A percentile compares a stretch with the other conserved stretches of the same genome.
Evolutionary conservation across 805 yeast species (phyloP).

Genomic region (Phaffomyces thermotolerans): DNA sequence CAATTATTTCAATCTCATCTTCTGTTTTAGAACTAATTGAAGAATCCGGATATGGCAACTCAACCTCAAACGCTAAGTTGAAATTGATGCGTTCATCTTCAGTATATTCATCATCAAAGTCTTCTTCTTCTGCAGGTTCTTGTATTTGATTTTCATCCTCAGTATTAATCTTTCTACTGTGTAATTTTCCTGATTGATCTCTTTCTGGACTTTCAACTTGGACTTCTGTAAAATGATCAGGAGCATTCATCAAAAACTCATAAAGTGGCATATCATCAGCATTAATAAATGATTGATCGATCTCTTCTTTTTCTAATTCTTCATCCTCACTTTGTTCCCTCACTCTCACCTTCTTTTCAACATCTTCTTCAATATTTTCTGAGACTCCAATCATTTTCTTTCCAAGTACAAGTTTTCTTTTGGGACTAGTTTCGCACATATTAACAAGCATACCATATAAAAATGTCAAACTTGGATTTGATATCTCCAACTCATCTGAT

Average conservation of each 20-base stretch:
- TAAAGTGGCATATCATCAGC: background rate
- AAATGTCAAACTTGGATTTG: conserved; percentile 9
- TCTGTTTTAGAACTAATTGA: conserved; percentile 5
- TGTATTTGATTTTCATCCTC: background rate
- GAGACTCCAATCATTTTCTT: background rate
- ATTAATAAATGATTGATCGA: background rate
- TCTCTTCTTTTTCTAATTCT: background rate
- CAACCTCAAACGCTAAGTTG: background rate
- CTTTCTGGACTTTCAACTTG: too few relatives aligned
- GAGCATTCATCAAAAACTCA: too few relatives aligned
- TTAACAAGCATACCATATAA: conserved; percentile 7
- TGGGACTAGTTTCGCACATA: background rate
- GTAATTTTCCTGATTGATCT: too few relatives aligned
- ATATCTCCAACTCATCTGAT: conserved; percentile 7
- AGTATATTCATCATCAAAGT: background rate
- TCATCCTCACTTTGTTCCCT: too few relatives aligned
- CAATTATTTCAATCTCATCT: conserved; percentile 6
- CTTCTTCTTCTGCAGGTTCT: background rate
- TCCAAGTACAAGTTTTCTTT: background rate
- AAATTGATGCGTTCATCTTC: background rate
- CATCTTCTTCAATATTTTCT: too few relatives aligned
- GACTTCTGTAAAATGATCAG: background rate
- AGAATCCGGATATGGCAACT: background rate
- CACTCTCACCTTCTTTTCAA: too few relatives aligned
- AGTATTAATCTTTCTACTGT: background rate